Evolutionary conservation across 2,329 filamentous ascomycete species (phyloP), one percentile per base, ranked within the genome.

Genomic region (Aspergillus fructus): DNA sequence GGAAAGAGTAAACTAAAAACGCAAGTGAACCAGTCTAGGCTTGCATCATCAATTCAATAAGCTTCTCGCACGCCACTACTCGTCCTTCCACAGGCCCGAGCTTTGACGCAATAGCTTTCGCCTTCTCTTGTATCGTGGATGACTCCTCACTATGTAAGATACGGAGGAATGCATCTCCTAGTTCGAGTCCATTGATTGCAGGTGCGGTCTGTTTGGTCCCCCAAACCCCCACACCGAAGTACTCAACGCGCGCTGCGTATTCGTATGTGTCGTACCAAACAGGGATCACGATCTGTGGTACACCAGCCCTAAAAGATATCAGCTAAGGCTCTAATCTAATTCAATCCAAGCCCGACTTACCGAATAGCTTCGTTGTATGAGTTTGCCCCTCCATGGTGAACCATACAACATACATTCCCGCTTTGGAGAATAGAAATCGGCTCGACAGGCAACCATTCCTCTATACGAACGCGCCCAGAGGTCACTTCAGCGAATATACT

Each of bases 311-410:
- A 19, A 27, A 13, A 4, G 13, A 53, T 39, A 47, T 57, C 51
- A 37, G 21, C 43, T 45, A 58, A 1, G 8, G 27, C 9, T 30
- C 27, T 30, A 30, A 30, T 9, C 27, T 30, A 30, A 30, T 11
- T 30, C 27, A 30, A 11, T 30, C 8, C 9, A 30, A 30, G 3
- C 27, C 9, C 27, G 13, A 69, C 73, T 64, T 66, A 79, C 78
- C 66, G 67, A 51, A 79, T 64, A 5, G 76, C 75, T 63, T 83
- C 80, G 34, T 78, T 73, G 55, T 74, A 82, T 0, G 77, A 79
- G 55, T 78, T 81, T 0, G 79, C 76, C 3, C 79, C 79, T 7
- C 79, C 79, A 56, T 82, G 79, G 51, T 80, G 75, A 3, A 81
- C 68, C 9, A 76, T 72, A 24, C 75, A 76, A 2, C 71, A 66